Conservation (phyloP, 129 eudicot genomes). For the Rutidosis leptorrhynchoides region DNA sequence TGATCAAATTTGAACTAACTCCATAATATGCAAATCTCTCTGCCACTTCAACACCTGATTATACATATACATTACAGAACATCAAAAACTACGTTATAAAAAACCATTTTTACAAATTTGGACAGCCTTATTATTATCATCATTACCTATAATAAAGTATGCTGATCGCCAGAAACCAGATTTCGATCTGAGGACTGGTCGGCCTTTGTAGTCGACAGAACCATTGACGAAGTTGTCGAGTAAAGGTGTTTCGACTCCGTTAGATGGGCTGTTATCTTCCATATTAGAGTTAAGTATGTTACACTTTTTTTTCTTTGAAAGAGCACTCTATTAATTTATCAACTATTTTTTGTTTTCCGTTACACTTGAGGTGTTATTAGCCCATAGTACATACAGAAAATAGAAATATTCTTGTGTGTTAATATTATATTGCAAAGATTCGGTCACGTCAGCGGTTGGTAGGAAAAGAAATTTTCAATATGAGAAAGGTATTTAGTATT, state of each 20-base stretch:
- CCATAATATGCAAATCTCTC: constrained; percentile 29
- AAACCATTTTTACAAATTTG: neutral
- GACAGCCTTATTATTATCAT: neutral
- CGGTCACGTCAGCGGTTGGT: no score
- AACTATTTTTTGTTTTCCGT: neutral
- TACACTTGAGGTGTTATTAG: no score
- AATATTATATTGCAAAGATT: no score
- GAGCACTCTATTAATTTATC: neutral
- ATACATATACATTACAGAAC: neutral
- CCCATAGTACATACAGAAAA: no score
- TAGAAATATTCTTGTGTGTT: no score
- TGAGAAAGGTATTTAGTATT: no score
- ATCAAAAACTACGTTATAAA: neutral
- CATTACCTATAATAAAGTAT: constrained; percentile 17
- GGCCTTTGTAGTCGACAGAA: constrained; percentile 46
- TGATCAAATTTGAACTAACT: constrained; percentile 15
- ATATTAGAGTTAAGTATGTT: neutral
- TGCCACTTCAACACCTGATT: constrained; percentile 26
- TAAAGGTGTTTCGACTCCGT: constrained; percentile 21
- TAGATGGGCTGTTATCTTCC: constrained; percentile 1
- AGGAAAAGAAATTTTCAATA: no score
- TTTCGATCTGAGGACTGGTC: constrained; percentile 47
- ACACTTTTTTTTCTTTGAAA: neutral
- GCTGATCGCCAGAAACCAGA: constrained; percentile 42
- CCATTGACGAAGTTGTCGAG: constrained; percentile 31